These are phyloP conservation scores for Penicillium sp. DNA, from an alignment of 2,329 filamentous ascomycete species.

Conservation along the genomic window DNA sequence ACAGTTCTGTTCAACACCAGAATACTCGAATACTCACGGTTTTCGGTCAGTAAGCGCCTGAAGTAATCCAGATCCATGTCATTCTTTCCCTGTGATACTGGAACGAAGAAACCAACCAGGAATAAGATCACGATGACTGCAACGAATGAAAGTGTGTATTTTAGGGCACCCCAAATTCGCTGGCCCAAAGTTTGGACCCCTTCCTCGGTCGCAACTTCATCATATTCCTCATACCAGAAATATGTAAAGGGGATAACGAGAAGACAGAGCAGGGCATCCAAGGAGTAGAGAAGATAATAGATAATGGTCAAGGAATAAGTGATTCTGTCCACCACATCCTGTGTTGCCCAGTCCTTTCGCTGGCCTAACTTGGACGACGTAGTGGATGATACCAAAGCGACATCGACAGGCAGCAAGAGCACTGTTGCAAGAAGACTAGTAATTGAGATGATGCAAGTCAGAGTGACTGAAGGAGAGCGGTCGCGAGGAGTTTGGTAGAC, in stretches of 20 bases:
- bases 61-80: slow-evolving; percentile 85
- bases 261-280: slow-evolving; percentile 86
- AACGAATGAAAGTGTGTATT: slow-evolving; percentile 87
- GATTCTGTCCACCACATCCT: slow-evolving; percentile 74
- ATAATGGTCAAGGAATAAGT: slow-evolving; percentile 78
- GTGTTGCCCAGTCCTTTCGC: slow-evolving; percentile 94
- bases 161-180: slow-evolving; percentile 78
- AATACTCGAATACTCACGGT: slow-evolving; percentile 55
- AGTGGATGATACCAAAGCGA: slow-evolving; percentile 90
- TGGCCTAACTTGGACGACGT: slow-evolving; percentile 70
- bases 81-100: slow-evolving; percentile 67
- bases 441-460: slow-evolving; percentile 82
- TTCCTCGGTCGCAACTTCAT: slow-evolving; percentile 81
- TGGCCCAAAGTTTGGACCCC: slow-evolving; percentile 69
- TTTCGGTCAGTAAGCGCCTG: slow-evolving; percentile 77
- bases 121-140: slow-evolving; percentile 74
- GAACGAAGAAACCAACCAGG: slow-evolving; percentile 90
- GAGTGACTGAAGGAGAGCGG: slow-evolving; percentile 75
- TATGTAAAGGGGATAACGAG: slow-evolving; percentile 92
- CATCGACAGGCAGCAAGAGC: slow-evolving; percentile 88
- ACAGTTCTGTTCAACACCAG: not conserved
- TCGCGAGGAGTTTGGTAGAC: slow-evolving; percentile 89
- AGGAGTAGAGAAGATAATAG: slow-evolving; percentile 89
- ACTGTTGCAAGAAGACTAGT: slow-evolving; percentile 88
- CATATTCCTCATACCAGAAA: slow-evolving; percentile 97